Evolutionary conservation across 1,284 basidiomycete species (phyloP), one percentile per base, ranked within the genome.

Genomic region (Fomes fomentarius): DNA sequence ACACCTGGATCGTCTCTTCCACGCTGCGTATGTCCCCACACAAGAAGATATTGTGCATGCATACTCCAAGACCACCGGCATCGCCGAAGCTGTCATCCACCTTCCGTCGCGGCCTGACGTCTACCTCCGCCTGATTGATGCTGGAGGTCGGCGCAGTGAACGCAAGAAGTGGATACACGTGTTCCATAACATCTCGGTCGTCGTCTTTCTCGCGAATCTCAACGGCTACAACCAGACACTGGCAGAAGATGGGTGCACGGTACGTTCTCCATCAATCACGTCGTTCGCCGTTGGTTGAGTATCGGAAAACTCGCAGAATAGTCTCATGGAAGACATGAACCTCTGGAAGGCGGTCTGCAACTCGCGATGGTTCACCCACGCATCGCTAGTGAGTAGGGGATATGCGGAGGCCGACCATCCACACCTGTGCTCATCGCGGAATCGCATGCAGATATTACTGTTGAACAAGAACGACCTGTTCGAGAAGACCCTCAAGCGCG

Each of bases 281-380:
- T 25, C 21, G 5, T 12, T 22, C 11, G 28, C 12, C 28, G 7
- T 30, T 30, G 28, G 28, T 6, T 30, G 28, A 30, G 22, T 7
- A n/a, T 22, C n/a, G 19, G 14, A n/a, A 10, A 12, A 11, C 30
- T 21, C 26, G n/a, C 64, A 93, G 90, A 95, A 93, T 71, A 93
- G 91, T 87, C 96, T 96, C 94, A 89, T 94, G 74, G 94, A 96
- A 66, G 92, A 94, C 0, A 87, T 97, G 81, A 92, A 93, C 46
- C 92, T 96, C 45, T 97, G 94, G 85, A 93, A 96, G 67, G 94
- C 93, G 39, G 93, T 94, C 76, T 91, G 90, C 74, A 89, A 93
- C 69, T 93, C 91, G 24, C 90, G 93, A 64, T 94, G 94, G 94
- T 96, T 97, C 74, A 85, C 88, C 69, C 82, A 88, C 61, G 94